Conservation (phyloP, 1,139 yeast genomes). For the Kodamaea plutei region DNA sequence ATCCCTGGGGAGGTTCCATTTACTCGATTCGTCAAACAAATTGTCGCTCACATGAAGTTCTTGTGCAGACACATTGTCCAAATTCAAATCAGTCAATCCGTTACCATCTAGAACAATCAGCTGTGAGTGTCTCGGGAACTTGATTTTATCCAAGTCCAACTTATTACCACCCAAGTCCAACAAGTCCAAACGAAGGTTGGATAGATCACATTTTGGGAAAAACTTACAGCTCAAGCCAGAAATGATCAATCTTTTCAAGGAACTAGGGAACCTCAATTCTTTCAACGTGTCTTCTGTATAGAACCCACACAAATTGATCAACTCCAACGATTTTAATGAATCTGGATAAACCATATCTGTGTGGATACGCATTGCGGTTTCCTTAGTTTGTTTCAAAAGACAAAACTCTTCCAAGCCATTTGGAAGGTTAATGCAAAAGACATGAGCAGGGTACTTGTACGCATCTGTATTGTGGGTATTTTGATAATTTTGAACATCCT, state of each 20-base stretch:
- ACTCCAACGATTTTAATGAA: constrained; percentile 2
- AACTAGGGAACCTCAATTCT: constrained; percentile 2
- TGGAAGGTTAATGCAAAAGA: constrained; percentile 2
- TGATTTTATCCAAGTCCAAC: neutral
- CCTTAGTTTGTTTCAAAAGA: constrained; percentile 2
- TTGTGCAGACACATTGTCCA: neutral
- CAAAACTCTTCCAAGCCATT: constrained; percentile 3
- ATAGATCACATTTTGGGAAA: constrained; percentile 1
- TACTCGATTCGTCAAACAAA: constrained; percentile 1
- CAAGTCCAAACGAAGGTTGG: neutral
- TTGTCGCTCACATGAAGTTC: constrained; percentile 2
- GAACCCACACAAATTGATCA: constrained; percentile 5
- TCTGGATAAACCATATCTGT: constrained; percentile 2
- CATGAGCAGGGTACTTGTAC: neutral
- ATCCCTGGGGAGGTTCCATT: neutral
- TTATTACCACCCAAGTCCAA: constrained; percentile 3
- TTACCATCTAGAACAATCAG: constrained; percentile 1
- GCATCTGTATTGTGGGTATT: neutral
- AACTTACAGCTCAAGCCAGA: constrained; percentile 1
- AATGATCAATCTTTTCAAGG: constrained; percentile 1
- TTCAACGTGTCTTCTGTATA: neutral
- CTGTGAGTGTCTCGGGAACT: neutral
- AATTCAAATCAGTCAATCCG: constrained; percentile 1
- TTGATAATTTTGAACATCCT: neutral
- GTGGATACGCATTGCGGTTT: constrained; percentile 1